A percentile compares a stretch with the other conserved stretches of the same genome.
These are phyloP conservation scores for Prunus padus DNA, from an alignment of 306 rosid species.

Conservation along the genomic window DNA sequence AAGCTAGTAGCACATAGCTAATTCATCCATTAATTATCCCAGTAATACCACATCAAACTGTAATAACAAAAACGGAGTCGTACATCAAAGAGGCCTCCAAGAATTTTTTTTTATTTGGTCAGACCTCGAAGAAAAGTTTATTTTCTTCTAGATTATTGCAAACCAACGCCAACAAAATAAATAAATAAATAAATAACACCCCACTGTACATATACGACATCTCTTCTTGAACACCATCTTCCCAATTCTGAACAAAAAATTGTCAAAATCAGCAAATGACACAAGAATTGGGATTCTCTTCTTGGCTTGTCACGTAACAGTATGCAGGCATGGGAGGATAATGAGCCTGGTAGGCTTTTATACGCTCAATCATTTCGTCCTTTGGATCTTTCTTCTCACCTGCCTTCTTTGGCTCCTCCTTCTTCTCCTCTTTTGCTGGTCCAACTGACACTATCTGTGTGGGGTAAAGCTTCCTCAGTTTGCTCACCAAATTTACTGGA, in stretches of 20 bases:
- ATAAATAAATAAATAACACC: too few species aligned
- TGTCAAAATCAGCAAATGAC: constrained; percentile 48
- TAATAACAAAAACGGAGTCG: background rate
- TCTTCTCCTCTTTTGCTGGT: constrained; percentile 65
- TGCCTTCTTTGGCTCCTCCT: constrained; percentile 33
- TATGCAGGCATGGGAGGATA: constrained; percentile 20
- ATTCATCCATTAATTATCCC: background rate
- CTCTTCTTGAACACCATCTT: background rate
- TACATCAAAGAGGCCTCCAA: background rate
- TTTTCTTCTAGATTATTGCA: background rate
- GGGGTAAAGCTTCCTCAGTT: constrained; percentile 52
- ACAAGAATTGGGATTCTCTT: constrained; percentile 68
- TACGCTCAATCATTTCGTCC: constrained; percentile 23
- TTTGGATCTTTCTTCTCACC: constrained; percentile 35
- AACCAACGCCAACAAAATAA: background rate
- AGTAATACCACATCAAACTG: background rate
- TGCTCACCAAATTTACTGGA: constrained; percentile 48
- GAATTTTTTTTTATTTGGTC: too few species aligned
- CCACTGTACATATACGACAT: background rate
- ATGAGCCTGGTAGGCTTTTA: constrained; percentile 3
- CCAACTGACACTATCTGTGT: constrained; percentile 70
- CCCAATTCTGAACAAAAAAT: background rate
- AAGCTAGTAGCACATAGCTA: background rate
- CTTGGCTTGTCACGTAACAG: constrained; percentile 32
- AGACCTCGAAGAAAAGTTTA: background rate